A percentile compares a stretch with the other conserved stretches of the same genome.
These are phyloP conservation scores for Trichoderma breve DNA, from an alignment of 2,329 filamentous ascomycete genomes.

Conservation along the genomic window DNA sequence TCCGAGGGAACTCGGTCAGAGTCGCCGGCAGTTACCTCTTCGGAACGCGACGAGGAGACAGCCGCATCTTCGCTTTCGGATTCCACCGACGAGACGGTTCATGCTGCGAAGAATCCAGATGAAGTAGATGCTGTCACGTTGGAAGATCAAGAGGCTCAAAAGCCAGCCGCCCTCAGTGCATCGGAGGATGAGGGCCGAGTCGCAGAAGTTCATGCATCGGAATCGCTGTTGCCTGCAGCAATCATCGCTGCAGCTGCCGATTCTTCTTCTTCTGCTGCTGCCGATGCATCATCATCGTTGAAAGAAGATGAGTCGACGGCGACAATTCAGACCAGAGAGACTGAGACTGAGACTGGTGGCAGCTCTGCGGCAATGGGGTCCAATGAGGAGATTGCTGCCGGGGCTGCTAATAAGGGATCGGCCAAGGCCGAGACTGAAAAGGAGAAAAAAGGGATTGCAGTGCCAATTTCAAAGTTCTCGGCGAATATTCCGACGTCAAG, in stretches of 20 bases:
- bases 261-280: background rate
- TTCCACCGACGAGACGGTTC: conserved; percentile 59
- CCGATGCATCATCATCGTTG: background rate
- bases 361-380: background rate
- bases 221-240: background rate
- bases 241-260: background rate
- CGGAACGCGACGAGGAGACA: conserved; percentile 56
- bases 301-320: background rate
- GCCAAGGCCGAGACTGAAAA: conserved; percentile 5
- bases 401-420: conserved; percentile 9
- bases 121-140: conserved; percentile 10
- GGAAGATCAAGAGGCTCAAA: background rate
- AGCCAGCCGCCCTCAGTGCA: background rate
- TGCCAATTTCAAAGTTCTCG: conserved; percentile 25
- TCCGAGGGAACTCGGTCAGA: conserved; percentile 52
- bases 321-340: background rate
- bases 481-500: conserved; percentile 23
- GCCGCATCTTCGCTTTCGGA: conserved; percentile 64
- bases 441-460: conserved; percentile 19
- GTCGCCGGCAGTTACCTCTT: conserved; percentile 53
- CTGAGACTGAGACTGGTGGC: background rate
- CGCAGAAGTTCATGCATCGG: background rate
- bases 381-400: conserved; percentile 10
- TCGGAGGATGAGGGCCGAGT: background rate
- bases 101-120: conserved; percentile 36